A percentile compares a stretch with the other conserved stretches of the same genome.
Evolutionary conservation across 106 monocot species (phyloP).

Genomic region (Triglochin maritima): DNA sequence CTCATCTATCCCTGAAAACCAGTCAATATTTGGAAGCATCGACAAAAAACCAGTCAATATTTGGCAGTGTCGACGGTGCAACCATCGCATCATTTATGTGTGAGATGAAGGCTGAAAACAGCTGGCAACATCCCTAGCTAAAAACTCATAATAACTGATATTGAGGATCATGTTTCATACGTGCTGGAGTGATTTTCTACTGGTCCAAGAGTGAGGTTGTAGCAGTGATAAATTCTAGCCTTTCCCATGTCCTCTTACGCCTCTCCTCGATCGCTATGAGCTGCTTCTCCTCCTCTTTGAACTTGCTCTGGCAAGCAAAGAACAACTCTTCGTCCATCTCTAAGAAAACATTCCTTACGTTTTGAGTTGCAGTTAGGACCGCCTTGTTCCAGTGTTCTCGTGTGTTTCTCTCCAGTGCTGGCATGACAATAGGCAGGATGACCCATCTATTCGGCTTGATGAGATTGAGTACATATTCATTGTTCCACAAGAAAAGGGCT

Average conservation of each 20-base stretch:
- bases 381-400: conserved; percentile 64
- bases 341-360: conserved; percentile 55
- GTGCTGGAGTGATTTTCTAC: too few species aligned
- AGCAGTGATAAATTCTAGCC: conserved; percentile 40
- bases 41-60: too few species aligned
- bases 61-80: too few species aligned
- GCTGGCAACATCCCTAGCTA: too few species aligned
- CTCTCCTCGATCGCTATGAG: conserved; percentile 22
- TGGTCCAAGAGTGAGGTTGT: too few species aligned
- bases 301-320: conserved; percentile 30
- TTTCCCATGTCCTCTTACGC: conserved; percentile 47
- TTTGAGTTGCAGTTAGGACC: conserved; percentile 51
- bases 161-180: too few species aligned
- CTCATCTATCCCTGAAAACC: too few species aligned
- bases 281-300: conserved; percentile 49
- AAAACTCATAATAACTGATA: too few species aligned
- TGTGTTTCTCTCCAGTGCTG: conserved; percentile 47
- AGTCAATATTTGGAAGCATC: too few species aligned
- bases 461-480: conserved; percentile 53
- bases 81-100: too few species aligned
- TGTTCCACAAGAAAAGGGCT: conserved; percentile 75
- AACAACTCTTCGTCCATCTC: conserved; percentile 86
- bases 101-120: too few species aligned
- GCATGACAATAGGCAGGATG: conserved; percentile 52
- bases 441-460: conserved; percentile 52